These are phyloP conservation scores for Heliosperma pusillum DNA, from an alignment of 148 eudicot genomes.

Conservation along the genomic window DNA sequence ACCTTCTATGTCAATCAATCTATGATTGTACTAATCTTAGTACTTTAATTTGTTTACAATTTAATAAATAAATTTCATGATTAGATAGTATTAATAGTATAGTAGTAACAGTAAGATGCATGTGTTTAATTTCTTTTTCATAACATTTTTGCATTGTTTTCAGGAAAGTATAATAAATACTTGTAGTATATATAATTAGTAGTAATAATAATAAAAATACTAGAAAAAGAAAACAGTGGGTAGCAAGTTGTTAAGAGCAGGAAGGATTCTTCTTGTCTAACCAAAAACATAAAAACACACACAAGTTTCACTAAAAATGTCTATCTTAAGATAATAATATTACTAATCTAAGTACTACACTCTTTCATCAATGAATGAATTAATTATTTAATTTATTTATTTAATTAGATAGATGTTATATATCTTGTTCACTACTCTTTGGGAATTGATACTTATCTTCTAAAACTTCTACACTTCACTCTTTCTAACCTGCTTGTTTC, in stretches of 20 bases:
- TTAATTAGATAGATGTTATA: too few species aligned
- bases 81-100: background rate
- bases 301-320: conserved; percentile 20
- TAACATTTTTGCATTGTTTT: conserved; percentile 30
- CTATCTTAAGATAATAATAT: background rate
- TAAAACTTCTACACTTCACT: conserved; percentile 10
- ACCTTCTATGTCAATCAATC: conserved; percentile 4
- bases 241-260: conserved; percentile 18
- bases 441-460: conserved; percentile 21
- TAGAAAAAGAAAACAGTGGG: conserved; percentile 17
- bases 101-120: conserved; percentile 9
- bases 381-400: background rate
- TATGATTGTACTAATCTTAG: conserved; percentile 5
- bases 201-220: background rate
- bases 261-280: conserved; percentile 27
- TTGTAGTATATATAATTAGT: background rate
- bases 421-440: conserved; percentile 6
- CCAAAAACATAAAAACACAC: conserved; percentile 21
- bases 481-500: conserved; percentile 8
- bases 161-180: conserved; percentile 24
- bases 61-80: conserved; percentile 4
- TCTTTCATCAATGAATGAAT: background rate
- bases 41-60: conserved; percentile 4
- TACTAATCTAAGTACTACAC: too few species aligned
- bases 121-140: background rate